Evolutionary conservation across 2,329 filamentous ascomycete species (phyloP).

Genomic region (Elsinoe fawcettii): DNA sequence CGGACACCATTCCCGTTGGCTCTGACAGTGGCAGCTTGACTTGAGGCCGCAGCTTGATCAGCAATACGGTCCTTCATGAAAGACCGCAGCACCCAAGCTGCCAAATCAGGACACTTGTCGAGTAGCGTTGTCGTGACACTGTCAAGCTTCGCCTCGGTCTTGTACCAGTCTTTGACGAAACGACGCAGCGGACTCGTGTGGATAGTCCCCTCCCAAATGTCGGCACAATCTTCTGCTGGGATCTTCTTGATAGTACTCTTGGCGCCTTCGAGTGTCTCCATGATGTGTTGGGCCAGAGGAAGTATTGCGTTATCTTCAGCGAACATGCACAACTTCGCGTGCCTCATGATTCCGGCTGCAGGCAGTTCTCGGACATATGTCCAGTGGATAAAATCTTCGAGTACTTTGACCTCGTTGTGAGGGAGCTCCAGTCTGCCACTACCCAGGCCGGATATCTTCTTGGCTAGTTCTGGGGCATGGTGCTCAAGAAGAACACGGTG

Average conservation of each 20-base stretch:
- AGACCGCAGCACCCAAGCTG: background rate
- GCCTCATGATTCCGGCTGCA: background rate
- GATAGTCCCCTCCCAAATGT: background rate
- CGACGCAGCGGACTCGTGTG: background rate
- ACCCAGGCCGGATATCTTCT: background rate
- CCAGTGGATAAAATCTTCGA: slow-evolving; percentile 3
- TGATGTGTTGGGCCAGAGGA: background rate
- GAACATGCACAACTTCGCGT: background rate
- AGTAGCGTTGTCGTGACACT: background rate
- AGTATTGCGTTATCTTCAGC: background rate
- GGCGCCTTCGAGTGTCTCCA: background rate
- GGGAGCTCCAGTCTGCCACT: background rate
- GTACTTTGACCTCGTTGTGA: background rate
- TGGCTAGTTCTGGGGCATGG: background rate
- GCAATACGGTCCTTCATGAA: background rate
- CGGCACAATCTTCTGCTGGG: background rate
- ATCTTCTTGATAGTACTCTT: background rate
- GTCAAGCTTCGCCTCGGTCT: background rate
- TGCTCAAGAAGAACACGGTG: background rate
- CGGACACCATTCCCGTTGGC: slow-evolving; percentile 10
- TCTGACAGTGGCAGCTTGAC: background rate
- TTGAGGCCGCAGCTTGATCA: background rate
- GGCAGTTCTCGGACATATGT: background rate
- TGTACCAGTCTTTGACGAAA: background rate
- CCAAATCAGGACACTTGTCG: background rate